Evolutionary conservation across 257 asterid genomes (phyloP).

Genomic region (Gardenia jasminoides): DNA sequence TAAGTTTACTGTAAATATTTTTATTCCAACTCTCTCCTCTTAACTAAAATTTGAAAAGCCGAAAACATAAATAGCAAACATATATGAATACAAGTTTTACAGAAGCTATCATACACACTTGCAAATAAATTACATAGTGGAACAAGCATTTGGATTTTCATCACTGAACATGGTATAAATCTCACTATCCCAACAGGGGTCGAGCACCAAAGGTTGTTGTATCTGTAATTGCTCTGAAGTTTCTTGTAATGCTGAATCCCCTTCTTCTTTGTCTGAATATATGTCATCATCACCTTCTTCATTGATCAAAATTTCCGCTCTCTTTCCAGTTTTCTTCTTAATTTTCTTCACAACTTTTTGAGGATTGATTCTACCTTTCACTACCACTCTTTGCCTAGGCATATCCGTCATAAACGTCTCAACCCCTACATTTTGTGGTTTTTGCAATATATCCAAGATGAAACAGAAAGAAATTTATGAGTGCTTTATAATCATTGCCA

Average conservation of each 20-base stretch:
- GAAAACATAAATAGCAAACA: no score
- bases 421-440: constrained; percentile 44
- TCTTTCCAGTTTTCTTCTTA: constrained; percentile 67
- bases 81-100: no score
- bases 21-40: no score
- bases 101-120: not conserved
- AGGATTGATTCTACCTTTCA: constrained; percentile 53
- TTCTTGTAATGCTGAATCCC: constrained; percentile 4
- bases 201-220: constrained; percentile 29
- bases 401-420: constrained; percentile 65
- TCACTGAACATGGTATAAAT: constrained; percentile 58
- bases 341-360: constrained; percentile 60
- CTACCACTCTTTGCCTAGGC: constrained; percentile 50
- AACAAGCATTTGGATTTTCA: constrained; percentile 81
- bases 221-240: constrained; percentile 15
- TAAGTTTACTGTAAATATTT: no score
- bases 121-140: constrained; percentile 40
- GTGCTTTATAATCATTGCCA: not conserved
- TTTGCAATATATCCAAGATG: not conserved
- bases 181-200: constrained; percentile 39
- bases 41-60: no score
- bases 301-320: constrained; percentile 42
- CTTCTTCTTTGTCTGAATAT: constrained; percentile 15
- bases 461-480: not conserved
- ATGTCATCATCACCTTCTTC: constrained; percentile 23